A percentile compares a stretch with the other conserved stretches of the same genome.
These are phyloP conservation scores for Dentipellis sp. DNA, from an alignment of 768 basidiomycete species.

Conservation along the genomic window DNA sequence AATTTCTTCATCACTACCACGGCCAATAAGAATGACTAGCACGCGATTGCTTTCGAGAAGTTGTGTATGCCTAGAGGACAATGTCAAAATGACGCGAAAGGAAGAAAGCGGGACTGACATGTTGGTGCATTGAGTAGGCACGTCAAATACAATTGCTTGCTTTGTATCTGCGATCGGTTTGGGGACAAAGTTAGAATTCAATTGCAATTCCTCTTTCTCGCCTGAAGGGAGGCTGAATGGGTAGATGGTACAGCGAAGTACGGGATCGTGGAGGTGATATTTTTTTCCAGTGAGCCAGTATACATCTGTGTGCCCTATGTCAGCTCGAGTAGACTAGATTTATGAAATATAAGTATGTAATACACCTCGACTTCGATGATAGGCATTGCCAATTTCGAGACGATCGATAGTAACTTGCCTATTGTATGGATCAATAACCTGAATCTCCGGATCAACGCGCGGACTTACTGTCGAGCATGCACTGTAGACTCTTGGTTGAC, in stretches of 20 bases:
- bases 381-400: not conserved
- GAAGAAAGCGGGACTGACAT: not conserved
- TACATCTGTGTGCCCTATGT: not conserved
- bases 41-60: not conserved
- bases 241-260: not conserved
- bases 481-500: too few species aligned
- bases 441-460: too few species aligned
- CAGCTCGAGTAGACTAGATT: not conserved
- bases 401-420: not conserved
- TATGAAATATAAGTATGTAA: not conserved
- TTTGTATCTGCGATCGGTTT: not conserved
- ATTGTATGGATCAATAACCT: not conserved
- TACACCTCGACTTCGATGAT: not conserved
- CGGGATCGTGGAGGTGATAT: not conserved
- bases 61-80: not conserved
- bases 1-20: not conserved
- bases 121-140: not conserved
- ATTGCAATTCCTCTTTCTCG: not conserved
- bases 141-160: not conserved
- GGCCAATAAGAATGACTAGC: slow-evolving; percentile 3
- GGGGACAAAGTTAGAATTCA: not conserved
- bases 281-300: not conserved
- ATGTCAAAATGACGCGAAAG: not conserved
- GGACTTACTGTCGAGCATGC: too few species aligned
- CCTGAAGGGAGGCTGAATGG: not conserved